phyloP scores from a whole-genome alignment of 2,329 filamentous ascomycete genomes.

The Arthrobotrys sphaeroides region DNA sequence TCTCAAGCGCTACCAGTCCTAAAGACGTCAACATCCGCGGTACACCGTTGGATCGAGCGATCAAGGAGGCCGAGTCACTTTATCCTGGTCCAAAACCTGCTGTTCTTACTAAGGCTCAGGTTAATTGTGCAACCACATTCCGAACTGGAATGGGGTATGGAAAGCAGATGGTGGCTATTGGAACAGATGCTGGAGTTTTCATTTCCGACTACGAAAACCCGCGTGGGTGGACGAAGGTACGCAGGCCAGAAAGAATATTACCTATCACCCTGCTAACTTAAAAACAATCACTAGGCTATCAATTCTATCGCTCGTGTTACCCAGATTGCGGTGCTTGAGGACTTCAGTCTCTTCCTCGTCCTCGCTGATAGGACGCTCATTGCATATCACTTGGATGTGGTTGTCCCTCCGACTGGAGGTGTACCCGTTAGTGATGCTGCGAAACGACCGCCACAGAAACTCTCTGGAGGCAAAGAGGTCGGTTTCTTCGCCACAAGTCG shows the following conservation, averaged over 20 bases:
- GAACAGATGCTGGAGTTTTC: constrained; percentile 93
- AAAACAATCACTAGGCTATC: constrained; percentile 73
- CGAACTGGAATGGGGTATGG: constrained; percentile 71
- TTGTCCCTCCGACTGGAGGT: constrained; percentile 66
- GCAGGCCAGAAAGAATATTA: constrained; percentile 58
- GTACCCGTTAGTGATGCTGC: constrained; percentile 46
- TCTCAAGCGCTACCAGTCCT: constrained; percentile 68
- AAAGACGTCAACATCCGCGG: constrained; percentile 78
- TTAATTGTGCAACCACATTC: constrained; percentile 94
- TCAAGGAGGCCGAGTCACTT: constrained; percentile 83
- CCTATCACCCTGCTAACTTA: constrained; percentile 29
- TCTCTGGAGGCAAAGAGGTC: constrained; percentile 87
- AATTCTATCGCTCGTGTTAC: constrained; percentile 76
- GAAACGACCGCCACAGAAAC: constrained; percentile 82
- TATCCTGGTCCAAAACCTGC: constrained; percentile 72
- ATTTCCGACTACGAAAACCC: constrained; percentile 89
- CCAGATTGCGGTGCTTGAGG: constrained; percentile 92
- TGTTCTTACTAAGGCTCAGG: constrained; percentile 82
- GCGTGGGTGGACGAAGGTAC: constrained; percentile 87
- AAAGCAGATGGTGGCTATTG: constrained; percentile 88
- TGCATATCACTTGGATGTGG: constrained; percentile 89
- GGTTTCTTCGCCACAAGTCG: constrained; percentile 94
- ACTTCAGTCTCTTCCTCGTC: constrained; percentile 90
- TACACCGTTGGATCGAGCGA: constrained; percentile 89
- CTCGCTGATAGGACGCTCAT: constrained; percentile 91